phyloP scores from a whole-genome alignment of 805 yeast species.

The Debaryomyces prosopidis region DNA sequence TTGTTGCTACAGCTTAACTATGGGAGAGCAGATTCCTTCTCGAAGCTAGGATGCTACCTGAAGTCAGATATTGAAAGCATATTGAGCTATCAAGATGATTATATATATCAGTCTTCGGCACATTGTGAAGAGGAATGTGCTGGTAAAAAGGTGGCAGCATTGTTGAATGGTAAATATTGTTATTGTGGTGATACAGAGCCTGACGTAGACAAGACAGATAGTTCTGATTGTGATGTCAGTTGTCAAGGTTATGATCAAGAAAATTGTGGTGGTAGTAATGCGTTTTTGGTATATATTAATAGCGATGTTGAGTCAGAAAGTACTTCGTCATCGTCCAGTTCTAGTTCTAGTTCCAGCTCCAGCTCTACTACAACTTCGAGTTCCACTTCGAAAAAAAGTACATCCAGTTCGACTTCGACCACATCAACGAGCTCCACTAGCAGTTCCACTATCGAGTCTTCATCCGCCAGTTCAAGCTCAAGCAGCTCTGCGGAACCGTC shows the following conservation, averaged over 20 bases:
- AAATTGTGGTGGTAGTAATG: conserved; percentile 39
- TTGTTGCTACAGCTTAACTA: not conserved
- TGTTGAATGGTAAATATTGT: conserved; percentile 36
- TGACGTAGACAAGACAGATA: conserved; percentile 30
- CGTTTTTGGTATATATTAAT: conserved; percentile 32
- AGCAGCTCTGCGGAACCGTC: conserved; percentile 8
- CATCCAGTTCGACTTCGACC: conserved; percentile 12
- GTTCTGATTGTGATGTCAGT: conserved; percentile 25
- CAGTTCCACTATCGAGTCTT: not conserved
- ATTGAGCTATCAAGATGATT: conserved; percentile 47
- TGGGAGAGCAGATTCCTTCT: conserved; percentile 7
- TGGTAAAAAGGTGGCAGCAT: conserved; percentile 38
- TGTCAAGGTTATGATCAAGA: conserved; percentile 40
- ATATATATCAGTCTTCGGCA: conserved; percentile 58
- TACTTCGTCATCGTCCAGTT: conserved; percentile 9
- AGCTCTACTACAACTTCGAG: conserved; percentile 1
- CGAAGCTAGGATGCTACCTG: conserved; percentile 24
- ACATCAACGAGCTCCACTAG: not conserved
- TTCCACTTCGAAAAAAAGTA: conserved; percentile 4
- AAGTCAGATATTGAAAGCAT: conserved; percentile 25
- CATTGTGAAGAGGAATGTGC: conserved; percentile 56
- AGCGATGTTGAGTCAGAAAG: conserved; percentile 17
- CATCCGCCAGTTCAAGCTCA: not conserved
- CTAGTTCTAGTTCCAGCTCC: conserved; percentile 8
- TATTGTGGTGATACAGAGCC: conserved; percentile 39